Evolutionary conservation across 139 green algal genomes (phyloP).

Genomic region (Dunaliella sp.): DNA sequence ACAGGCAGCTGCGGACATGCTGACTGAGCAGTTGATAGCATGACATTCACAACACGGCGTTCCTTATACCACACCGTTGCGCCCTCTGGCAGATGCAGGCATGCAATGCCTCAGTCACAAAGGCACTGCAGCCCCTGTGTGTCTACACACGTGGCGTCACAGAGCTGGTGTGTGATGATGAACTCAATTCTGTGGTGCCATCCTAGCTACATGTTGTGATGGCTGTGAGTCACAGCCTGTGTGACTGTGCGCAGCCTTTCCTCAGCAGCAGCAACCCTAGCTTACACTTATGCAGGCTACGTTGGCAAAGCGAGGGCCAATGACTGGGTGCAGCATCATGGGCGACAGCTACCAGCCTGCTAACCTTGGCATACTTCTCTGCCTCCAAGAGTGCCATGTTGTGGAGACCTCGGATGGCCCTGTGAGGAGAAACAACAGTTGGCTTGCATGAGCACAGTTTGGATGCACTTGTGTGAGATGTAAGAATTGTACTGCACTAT

Average conservation of each 20-base stretch:
- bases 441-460: background rate
- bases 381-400: conserved; percentile 58
- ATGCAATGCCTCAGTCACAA: no score
- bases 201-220: background rate
- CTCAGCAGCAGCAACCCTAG: background rate
- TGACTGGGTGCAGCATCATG: no score
- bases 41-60: background rate
- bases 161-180: no score
- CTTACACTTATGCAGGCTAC: background rate
- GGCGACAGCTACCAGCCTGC: no score
- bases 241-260: background rate
- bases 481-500: background rate
- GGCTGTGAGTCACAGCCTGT: background rate
- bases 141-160: no score
- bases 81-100: no score
- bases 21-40: background rate
- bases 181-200: no score
- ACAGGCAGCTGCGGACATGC: background rate
- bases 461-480: background rate
- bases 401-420: conserved; percentile 48
- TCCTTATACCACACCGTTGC: no score
- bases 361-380: conserved; percentile 45
- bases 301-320: no score
- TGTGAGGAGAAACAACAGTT: no score
- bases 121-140: no score